Evolutionary conservation across 768 basidiomycete species (phyloP).

Genomic region (Leucocoprinus birnbaumii): DNA sequence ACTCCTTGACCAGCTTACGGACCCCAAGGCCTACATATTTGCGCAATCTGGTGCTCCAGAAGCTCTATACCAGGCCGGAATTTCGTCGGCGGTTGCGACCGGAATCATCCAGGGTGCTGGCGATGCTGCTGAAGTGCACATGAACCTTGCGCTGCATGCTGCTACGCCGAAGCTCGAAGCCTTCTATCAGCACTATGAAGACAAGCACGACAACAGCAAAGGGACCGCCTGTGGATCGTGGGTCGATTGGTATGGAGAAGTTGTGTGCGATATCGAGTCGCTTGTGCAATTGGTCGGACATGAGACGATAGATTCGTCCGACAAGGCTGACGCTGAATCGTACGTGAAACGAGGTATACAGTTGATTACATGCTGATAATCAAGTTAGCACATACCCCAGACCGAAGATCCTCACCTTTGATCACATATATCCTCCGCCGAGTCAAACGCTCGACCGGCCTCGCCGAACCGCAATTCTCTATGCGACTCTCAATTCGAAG

Average conservation of each 20-base stretch:
- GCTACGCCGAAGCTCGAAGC: constrained; percentile 82
- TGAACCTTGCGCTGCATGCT: constrained; percentile 75
- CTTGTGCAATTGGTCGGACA: constrained; percentile 50
- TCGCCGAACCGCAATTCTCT: constrained; percentile 70
- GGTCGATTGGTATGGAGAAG: constrained; percentile 82
- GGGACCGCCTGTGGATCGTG: constrained; percentile 58
- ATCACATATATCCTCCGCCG: constrained; percentile 65
- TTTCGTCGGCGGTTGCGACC: constrained; percentile 46
- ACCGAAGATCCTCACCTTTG: constrained; percentile 66
- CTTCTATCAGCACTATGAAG: constrained; percentile 70
- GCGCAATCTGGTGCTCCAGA: constrained; percentile 39
- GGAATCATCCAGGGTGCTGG: constrained; percentile 49
- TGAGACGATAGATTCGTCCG: constrained; percentile 43
- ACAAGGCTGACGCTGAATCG: constrained; percentile 19
- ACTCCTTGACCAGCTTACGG: constrained; percentile 62
- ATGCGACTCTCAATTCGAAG: constrained; percentile 61
- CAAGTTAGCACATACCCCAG: constrained; percentile 26
- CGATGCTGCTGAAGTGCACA: constrained; percentile 55
- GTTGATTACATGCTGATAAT: constrained; percentile 4
- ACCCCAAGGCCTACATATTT: constrained; percentile 38
- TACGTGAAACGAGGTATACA: constrained; percentile 19
- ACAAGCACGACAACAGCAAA: constrained; percentile 27
- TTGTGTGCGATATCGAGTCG: constrained; percentile 65
- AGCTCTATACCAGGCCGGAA: constrained; percentile 49
- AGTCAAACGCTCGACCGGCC: constrained; percentile 43